phyloP scores from a whole-genome alignment of 768 basidiomycete species.

The Lentinula aciculospora region DNA sequence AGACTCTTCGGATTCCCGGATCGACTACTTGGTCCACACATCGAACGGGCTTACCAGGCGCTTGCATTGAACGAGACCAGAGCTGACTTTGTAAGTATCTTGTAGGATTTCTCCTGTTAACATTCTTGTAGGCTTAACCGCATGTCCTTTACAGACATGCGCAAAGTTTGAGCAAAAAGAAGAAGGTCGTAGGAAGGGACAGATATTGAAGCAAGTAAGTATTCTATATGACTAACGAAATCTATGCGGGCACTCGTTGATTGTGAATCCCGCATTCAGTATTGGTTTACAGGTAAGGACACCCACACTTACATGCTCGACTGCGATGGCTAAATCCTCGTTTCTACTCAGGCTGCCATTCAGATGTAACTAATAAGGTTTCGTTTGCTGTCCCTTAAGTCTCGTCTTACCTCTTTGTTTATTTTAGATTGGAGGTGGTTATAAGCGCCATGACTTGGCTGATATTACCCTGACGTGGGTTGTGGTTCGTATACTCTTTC shows the following conservation, averaged over 20 bases:
- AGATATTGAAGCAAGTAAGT: conserved; percentile 57
- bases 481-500: conserved; percentile 35
- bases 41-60: conserved; percentile 64
- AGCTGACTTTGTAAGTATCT: conserved; percentile 54
- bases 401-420: neutral
- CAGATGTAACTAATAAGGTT: conserved; percentile 29
- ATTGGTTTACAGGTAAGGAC: conserved; percentile 64
- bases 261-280: conserved; percentile 28
- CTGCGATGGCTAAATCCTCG: neutral
- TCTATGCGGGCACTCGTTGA: too few relatives aligned
- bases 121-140: neutral
- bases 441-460: conserved; percentile 59
- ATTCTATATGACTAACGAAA: too few relatives aligned
- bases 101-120: neutral
- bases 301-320: neutral
- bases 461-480: conserved; percentile 64
- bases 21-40: conserved; percentile 51
- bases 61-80: conserved; percentile 65
- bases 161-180: conserved; percentile 59
- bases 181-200: conserved; percentile 45
- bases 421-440: conserved; percentile 65
- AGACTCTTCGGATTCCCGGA: conserved; percentile 66
- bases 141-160: conserved; percentile 36
- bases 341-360: conserved; percentile 27
- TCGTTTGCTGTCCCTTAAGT: neutral